Conservation (phyloP, 306 rosid species). For the Begonia masoniana region DNA sequence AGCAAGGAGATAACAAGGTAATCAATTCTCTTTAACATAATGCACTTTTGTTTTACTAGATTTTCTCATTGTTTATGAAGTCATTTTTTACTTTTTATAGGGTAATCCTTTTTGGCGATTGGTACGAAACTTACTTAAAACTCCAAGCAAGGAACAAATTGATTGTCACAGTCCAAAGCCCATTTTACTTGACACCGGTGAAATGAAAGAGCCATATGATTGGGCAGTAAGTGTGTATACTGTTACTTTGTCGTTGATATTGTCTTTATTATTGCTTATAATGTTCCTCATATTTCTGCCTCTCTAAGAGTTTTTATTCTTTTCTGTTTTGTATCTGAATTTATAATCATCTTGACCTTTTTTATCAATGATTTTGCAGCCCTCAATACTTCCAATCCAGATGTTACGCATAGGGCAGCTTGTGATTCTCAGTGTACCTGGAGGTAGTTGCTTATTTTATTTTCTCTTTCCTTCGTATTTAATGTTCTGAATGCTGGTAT, state of each 20-base stretch:
- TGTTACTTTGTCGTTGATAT: too few relatives aligned
- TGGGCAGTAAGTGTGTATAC: conserved; percentile 71
- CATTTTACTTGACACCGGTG: conserved; percentile 88
- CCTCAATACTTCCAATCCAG: conserved; percentile 90
- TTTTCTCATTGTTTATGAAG: too few relatives aligned
- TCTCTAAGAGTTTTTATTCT: too few relatives aligned
- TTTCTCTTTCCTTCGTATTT: too few relatives aligned
- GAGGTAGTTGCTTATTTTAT: conserved; percentile 42
- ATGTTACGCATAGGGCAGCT: conserved; percentile 72
- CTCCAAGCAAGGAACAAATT: conserved; percentile 51
- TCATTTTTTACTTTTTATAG: conserved; percentile 23
- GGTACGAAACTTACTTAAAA: conserved; percentile 58
- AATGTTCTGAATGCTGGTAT: too few relatives aligned
- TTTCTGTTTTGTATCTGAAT: too few relatives aligned
- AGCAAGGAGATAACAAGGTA: conserved; percentile 85
- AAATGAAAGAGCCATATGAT: conserved; percentile 78
- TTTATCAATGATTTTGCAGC: conserved; percentile 35
- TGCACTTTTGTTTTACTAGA: too few relatives aligned
- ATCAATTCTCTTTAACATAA: background rate
- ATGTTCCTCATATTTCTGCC: too few relatives aligned
- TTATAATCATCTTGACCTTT: background rate
- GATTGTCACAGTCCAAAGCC: conserved; percentile 81
- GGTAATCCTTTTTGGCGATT: conserved; percentile 80
- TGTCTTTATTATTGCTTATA: too few relatives aligned
- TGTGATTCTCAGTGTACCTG: conserved; percentile 70